These are phyloP conservation scores for Trichosporon inkin DNA, from an alignment of 1,284 basidiomycete species.

Conservation along the genomic window DNA sequence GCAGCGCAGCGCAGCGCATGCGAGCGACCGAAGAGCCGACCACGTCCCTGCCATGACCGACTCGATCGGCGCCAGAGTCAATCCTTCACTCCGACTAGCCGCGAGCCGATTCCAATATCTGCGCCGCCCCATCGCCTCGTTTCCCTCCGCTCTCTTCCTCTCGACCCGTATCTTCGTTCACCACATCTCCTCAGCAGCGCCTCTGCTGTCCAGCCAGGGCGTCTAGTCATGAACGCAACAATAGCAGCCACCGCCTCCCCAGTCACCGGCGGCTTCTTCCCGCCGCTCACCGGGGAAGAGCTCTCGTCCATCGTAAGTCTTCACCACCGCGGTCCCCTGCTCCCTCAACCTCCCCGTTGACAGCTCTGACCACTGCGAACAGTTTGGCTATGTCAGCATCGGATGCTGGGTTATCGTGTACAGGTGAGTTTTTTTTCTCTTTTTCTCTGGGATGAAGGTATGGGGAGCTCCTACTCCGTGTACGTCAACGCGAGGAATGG, in stretches of 20 bases:
- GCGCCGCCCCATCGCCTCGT: neutral
- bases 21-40: neutral
- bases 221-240: neutral
- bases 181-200: neutral
- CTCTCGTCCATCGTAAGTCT: constrained; percentile 44
- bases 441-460: neutral
- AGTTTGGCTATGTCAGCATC: constrained; percentile 28
- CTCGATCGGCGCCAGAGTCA: neutral
- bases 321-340: neutral
- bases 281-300: constrained; percentile 9
- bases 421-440: constrained; percentile 16
- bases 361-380: neutral
- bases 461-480: no score
- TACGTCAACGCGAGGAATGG: no score
- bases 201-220: neutral
- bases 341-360: neutral
- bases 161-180: neutral
- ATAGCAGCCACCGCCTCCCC: neutral
- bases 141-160: neutral
- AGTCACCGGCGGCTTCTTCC: neutral
- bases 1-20: neutral
- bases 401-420: constrained; percentile 42
- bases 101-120: neutral
- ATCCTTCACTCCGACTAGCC: neutral
- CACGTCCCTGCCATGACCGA: neutral